Evolutionary conservation across 305 asterid species (phyloP).

Genomic region (Vinca major): DNA sequence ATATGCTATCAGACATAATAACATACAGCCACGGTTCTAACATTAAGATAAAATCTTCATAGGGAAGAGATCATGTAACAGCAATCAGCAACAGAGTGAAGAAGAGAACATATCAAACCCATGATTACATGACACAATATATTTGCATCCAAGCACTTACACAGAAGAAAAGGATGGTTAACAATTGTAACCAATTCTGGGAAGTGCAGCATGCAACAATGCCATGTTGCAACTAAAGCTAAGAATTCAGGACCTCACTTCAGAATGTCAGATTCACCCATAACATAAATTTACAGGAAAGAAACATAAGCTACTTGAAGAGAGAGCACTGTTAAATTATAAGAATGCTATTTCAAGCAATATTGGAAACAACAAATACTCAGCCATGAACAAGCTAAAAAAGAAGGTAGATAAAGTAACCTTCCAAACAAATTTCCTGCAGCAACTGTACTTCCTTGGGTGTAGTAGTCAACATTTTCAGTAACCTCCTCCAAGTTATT

Average conservation of each 20-base stretch:
- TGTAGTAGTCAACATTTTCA: constrained; percentile 88
- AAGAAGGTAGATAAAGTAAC: constrained; percentile 27
- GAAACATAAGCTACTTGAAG: constrained; percentile 2
- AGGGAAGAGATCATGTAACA: background rate
- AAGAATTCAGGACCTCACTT: background rate
- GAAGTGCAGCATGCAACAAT: background rate
- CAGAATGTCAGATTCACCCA: background rate
- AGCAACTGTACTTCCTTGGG: constrained; percentile 90
- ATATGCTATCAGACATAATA: background rate
- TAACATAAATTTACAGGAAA: background rate
- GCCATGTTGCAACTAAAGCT: background rate
- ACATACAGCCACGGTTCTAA: background rate
- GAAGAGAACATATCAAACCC: background rate
- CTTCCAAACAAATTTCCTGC: constrained; percentile 98
- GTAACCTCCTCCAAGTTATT: constrained; percentile 96
- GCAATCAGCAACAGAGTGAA: background rate
- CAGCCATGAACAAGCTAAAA: constrained; percentile 10
- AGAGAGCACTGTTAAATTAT: background rate
- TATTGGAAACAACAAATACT: constrained; percentile 7
- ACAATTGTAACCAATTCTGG: background rate
- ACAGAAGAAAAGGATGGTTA: background rate
- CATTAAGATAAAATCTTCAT: background rate
- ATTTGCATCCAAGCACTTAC: background rate
- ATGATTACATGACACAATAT: background rate
- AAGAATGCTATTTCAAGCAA: constrained; percentile 1